These are phyloP conservation scores for Mortierella sp. DNA, from an alignment of 371 early-diverging fungal genomes.

Conservation along the genomic window DNA sequence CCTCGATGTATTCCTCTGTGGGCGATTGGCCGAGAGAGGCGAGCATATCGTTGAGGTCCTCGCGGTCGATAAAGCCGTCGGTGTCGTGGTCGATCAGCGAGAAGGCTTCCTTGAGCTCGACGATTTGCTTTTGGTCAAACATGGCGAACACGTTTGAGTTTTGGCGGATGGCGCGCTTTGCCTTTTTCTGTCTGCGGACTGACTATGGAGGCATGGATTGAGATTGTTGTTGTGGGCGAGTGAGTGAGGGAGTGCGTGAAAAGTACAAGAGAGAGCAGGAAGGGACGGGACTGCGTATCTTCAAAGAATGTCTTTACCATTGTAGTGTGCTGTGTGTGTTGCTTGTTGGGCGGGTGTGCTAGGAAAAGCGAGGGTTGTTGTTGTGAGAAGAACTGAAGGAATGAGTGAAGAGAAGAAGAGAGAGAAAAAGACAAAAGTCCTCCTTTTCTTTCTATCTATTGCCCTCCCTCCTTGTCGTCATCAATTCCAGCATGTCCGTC, in stretches of 20 bases:
- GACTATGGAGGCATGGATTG: constrained; percentile 35
- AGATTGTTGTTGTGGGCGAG: not conserved
- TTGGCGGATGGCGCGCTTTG: constrained; percentile 92
- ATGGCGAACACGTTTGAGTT: constrained; percentile 99
- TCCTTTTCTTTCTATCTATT: not conserved
- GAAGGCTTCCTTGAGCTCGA: constrained; percentile 96
- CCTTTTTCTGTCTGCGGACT: constrained; percentile 72
- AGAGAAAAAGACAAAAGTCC: not conserved
- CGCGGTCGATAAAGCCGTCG: constrained; percentile 88
- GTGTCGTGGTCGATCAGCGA: constrained; percentile 93
- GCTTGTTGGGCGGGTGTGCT: not conserved
- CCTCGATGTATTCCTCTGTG: constrained; percentile 87
- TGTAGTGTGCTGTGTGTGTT: not conserved
- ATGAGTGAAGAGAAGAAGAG: not conserved
- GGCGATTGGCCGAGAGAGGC: constrained; percentile 81
- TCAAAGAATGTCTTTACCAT: not conserved
- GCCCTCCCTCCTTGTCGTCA: not conserved
- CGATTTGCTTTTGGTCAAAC: constrained; percentile 97
- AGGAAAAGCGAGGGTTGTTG: not conserved
- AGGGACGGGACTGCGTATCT: constrained; percentile 3
- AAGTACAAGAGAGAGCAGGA: not conserved
- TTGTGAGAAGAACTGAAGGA: not conserved
- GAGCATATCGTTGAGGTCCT: constrained; percentile 92
- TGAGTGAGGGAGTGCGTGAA: not conserved
- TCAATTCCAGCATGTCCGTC: not conserved